A percentile compares a stretch with the other conserved stretches of the same genome.
Evolutionary conservation across 202 grass and related monocot genomes (phyloP).

Genomic region (Schoenoplectus tabernaemontani): DNA sequence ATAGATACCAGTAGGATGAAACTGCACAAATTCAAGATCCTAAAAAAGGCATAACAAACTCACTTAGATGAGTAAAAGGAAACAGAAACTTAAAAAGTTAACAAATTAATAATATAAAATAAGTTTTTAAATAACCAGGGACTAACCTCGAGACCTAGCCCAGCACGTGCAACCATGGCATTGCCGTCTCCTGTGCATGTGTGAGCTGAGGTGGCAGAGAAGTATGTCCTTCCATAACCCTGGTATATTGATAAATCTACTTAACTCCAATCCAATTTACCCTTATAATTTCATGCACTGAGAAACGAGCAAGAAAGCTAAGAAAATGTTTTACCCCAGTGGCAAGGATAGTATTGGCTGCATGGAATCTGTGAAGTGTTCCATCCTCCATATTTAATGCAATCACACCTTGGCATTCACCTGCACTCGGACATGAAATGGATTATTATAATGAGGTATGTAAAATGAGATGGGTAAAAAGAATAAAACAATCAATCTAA

Average conservation of each 20-base stretch:
- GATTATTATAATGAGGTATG: conserved; percentile 16
- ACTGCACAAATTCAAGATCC: conserved; percentile 74
- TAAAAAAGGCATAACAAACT: conserved; percentile 25
- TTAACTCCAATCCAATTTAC: conserved; percentile 9
- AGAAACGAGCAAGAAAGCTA: neutral
- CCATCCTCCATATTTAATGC: conserved; percentile 81
- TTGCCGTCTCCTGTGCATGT: conserved; percentile 80
- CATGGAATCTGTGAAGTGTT: conserved; percentile 65
- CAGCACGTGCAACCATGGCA: conserved; percentile 69
- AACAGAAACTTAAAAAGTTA: neutral
- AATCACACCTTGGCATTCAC: conserved; percentile 58
- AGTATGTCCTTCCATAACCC: conserved; percentile 73
- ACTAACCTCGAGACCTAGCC: conserved; percentile 50
- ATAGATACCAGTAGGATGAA: conserved; percentile 76
- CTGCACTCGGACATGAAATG: conserved; percentile 29
- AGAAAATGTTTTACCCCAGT: conserved; percentile 50
- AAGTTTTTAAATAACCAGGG: conserved; percentile 6
- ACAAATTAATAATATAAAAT: neutral
- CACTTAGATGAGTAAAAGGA: neutral
- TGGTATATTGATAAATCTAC: conserved; percentile 12
- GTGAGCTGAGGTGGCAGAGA: conserved; percentile 69
- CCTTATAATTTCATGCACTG: neutral
- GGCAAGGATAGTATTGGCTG: conserved; percentile 59
- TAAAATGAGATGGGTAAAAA: neutral
- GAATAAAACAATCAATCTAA: neutral